Evolutionary conservation across 805 yeast genomes (phyloP).

Genomic region (Candida nonsorbophila): DNA sequence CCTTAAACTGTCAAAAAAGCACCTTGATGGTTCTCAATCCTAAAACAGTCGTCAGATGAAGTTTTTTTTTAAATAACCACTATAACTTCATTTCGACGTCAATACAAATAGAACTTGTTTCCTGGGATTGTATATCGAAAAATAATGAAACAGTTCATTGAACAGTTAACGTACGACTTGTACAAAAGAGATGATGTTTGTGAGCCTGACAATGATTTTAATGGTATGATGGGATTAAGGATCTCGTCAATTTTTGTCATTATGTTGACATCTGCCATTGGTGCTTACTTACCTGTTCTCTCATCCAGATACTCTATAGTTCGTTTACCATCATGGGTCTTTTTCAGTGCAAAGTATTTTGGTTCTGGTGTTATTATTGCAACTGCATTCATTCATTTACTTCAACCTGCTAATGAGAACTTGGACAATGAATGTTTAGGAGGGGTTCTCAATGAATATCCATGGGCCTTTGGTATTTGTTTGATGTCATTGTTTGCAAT

Average conservation of each 20-base stretch:
- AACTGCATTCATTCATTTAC: conserved; percentile 72
- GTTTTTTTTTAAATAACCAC: no score
- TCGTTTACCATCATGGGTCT: conserved; percentile 55
- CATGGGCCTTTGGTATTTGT: conserved; percentile 51
- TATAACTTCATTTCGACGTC: no score
- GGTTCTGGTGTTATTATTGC: conserved; percentile 84
- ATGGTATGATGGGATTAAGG: conserved; percentile 45
- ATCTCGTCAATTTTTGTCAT: conserved; percentile 63
- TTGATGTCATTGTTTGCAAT: conserved; percentile 47
- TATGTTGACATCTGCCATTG: conserved; percentile 46
- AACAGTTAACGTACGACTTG: background rate
- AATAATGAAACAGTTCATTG: background rate
- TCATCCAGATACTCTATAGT: conserved; percentile 56
- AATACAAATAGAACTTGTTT: no score
- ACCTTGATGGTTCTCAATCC: no score
- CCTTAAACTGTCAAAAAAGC: no score
- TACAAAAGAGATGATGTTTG: conserved; percentile 32
- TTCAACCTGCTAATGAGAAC: conserved; percentile 63
- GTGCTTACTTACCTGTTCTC: conserved; percentile 58
- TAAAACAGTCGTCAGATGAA: no score
- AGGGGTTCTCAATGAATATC: conserved; percentile 48
- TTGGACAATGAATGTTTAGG: conserved; percentile 57
- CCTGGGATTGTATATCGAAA: no score
- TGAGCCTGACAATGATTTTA: conserved; percentile 36
- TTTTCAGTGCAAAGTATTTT: conserved; percentile 66